phyloP scores from a whole-genome alignment of 2,329 filamentous ascomycete species.

The Periconia sp. region DNA sequence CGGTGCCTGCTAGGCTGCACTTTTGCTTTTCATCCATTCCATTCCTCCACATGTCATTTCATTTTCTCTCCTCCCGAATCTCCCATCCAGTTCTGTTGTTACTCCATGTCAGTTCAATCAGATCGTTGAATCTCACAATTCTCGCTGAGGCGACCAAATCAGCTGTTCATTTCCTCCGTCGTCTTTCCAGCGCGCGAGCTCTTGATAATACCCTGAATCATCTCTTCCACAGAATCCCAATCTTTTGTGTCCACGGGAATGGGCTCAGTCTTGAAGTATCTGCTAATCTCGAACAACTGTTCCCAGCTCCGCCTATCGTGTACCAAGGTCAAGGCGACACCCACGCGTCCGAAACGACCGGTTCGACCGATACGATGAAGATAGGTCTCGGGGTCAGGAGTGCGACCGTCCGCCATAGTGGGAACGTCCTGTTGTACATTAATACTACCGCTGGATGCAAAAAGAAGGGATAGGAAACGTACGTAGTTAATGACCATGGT shows the following conservation, averaged over 20 bases:
- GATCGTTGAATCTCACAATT: neutral
- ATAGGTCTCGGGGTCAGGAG: slow-evolving; percentile 90
- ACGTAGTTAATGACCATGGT: slow-evolving; percentile 97
- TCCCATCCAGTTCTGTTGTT: neutral
- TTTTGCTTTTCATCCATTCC: too few relatives aligned
- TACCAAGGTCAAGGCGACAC: slow-evolving; percentile 93
- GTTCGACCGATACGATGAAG: slow-evolving; percentile 97
- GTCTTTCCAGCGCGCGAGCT: slow-evolving; percentile 44
- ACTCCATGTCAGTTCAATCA: neutral
- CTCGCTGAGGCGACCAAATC: slow-evolving; percentile 8
- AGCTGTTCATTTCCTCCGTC: slow-evolving; percentile 42
- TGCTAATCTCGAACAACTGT: slow-evolving; percentile 77
- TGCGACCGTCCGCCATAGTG: slow-evolving; percentile 57
- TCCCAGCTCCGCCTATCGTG: slow-evolving; percentile 81
- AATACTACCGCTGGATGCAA: neutral
- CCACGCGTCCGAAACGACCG: slow-evolving; percentile 93
- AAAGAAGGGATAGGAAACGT: slow-evolving; percentile 41
- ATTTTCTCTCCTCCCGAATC: neutral
- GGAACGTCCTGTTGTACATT: slow-evolving; percentile 51
- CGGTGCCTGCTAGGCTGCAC: too few relatives aligned
- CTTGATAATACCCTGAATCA: slow-evolving; percentile 67
- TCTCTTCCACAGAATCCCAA: slow-evolving; percentile 86
- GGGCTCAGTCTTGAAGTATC: slow-evolving; percentile 78
- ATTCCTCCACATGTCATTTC: neutral
- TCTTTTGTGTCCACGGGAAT: slow-evolving; percentile 80